Evolutionary conservation across 2,329 filamentous ascomycete genomes (phyloP), one percentile per base, ranked within the genome.

Genomic region (Furcasterigmium sp.): DNA sequence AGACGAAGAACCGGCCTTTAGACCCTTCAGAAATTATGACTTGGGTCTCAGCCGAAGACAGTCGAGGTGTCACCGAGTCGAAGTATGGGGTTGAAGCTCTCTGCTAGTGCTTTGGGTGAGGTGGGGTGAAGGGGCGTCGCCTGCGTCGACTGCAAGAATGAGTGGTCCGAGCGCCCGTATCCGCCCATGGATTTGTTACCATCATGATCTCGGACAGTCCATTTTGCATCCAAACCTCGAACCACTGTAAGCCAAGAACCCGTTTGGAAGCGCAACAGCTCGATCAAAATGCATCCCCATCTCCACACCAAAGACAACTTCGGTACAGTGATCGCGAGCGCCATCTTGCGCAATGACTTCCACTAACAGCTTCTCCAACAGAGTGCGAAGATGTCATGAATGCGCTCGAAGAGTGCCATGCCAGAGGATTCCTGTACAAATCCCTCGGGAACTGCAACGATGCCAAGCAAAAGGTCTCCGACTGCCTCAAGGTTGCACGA

Each of bases 301-400:
- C 73, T 98, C 3, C 91, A 97, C 62, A 95, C 89, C 21, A 89
- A 93, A 63, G 85, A 95, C 61, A 95, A 95, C 56, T 75, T 80
- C 54, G 91, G 91, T 95, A 77, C 36, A 58, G 29, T 14, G 13
- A 13, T 23, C 21, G 18, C 14, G 8, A 20, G 19, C 46, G 41
- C 41, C 17, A 18, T 35, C 29, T 28, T 47, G 48, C 18, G 21
- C 20, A 14, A 18, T n/a, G 30, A 30, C 37, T 9, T 32, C 20
- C 11, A 17, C 18, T 43, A 44, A 40, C 36, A 41, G 30, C 40
- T 23, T 42, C n/a, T 5, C 9, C 23, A 30, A 21, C 57, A 98
- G 93, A 85, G 58, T 98, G 93, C 77, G 88, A 91, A 65, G 90
- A 95, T 54, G 81, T 98, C 63, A 95, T 97, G 82, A 84, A 75